phyloP scores from a whole-genome alignment of 2,329 filamentous ascomycete species.

The Boeremia lycopersici region DNA sequence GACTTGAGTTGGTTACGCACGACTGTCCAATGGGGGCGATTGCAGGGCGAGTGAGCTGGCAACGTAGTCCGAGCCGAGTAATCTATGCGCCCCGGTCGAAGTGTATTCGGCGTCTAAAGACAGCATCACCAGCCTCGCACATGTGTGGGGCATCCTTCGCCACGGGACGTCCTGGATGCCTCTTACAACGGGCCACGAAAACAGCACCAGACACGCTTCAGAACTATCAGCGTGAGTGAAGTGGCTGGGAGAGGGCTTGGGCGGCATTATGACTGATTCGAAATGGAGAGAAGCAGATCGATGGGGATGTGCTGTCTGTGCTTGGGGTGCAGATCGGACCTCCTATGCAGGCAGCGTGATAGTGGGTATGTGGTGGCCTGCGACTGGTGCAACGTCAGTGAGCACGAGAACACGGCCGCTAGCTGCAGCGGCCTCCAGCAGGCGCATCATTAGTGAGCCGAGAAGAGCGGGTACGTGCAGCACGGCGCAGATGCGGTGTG shows the following conservation, averaged over 20 bases:
- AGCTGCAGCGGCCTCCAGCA: slow-evolving; percentile 33
- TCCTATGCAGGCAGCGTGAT: slow-evolving; percentile 32
- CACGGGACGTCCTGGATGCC: slow-evolving; percentile 23
- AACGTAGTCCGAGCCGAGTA: slow-evolving; percentile 39
- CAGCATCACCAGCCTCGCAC: slow-evolving; percentile 27
- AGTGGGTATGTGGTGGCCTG: slow-evolving; percentile 41
- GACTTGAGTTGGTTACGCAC: slow-evolving; percentile 37
- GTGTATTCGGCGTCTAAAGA: slow-evolving; percentile 31
- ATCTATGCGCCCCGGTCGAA: slow-evolving; percentile 42
- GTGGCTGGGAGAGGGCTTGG: slow-evolving; percentile 19
- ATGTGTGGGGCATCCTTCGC: slow-evolving; percentile 28
- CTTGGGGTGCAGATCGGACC: slow-evolving; percentile 29
- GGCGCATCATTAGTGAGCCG: slow-evolving; percentile 19
- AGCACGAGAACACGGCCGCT: slow-evolving; percentile 14
- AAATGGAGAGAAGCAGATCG: slow-evolving; percentile 20
- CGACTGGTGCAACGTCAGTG: slow-evolving; percentile 38
- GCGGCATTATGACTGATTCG: slow-evolving; percentile 17
- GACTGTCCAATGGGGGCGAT: slow-evolving; percentile 35
- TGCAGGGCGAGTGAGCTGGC: slow-evolving; percentile 41
- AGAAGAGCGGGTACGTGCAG: slow-evolving; percentile 18
- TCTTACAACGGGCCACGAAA: slow-evolving; percentile 24
- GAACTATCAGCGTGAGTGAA: slow-evolving; percentile 8
- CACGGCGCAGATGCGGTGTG: slow-evolving; percentile 10
- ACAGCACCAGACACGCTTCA: slow-evolving; percentile 20
- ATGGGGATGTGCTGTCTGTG: slow-evolving; percentile 32